Base-by-base conservation (phyloP, 176 grass and related monocot genomes). In the Phoenix dactylifera region DNA sequence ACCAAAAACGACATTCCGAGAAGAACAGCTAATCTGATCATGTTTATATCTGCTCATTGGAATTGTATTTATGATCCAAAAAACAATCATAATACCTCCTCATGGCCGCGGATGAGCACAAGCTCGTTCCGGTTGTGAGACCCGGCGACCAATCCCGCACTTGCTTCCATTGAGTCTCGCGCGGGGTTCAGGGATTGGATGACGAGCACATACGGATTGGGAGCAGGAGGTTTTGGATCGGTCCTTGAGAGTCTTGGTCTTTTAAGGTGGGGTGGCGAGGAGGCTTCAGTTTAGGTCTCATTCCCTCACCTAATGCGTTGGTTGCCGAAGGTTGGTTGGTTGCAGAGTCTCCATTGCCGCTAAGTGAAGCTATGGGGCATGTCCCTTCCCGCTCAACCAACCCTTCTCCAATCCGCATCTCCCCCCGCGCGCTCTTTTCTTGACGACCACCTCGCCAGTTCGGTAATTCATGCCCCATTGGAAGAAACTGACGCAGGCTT, bases 311-410 rank as follows among this genome's bases (percentile, higher is more conserved):
- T 78, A 83, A 83, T 69, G 70, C 15, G 39, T 74, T 65, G 63
- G 86, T 84, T 83, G 75, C 66, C 74, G 63, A 69, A 57, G 71
- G 57, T 49, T 48, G 60, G 86, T 92, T 77, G 74, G 93, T 74
- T 98, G 93, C 82, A 67, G 82, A 86, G 93, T 98, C 93, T 59
- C 81, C 84, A 87, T 98, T 98, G 93, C 93, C 73, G 72, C 93
- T 7, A 86, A 83, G 84, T 80, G 88, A 98, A 98, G 93, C 78
- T 55, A 68, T 30, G 28, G 6, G 28, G 6, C 28, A 1, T 1
- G 23, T 68, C 65, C 22, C 52, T 35, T 18, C 51, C 6, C 17
- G 16, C 65, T 68, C 52, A 32, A 54, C 4, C 26, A n/a, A 51
- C n/a, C 35, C 18, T 12, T 16, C 7, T 44, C 25, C 18, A 16